Conservation (phyloP, 208 protist species). For the Trichomonas vaginalis region DNA sequence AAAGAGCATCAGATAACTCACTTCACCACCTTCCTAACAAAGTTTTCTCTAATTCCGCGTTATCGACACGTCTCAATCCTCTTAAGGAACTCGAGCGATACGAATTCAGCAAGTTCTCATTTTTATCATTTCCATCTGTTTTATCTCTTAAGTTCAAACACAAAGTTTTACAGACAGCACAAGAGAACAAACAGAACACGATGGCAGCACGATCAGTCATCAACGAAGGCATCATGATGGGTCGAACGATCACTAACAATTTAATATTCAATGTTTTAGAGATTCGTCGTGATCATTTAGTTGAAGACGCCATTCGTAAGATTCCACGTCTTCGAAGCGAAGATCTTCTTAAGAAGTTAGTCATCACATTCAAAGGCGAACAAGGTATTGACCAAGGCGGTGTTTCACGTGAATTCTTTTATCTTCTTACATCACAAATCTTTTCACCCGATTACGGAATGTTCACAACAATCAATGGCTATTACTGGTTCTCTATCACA, state of each 20-base stretch:
- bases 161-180: neutral
- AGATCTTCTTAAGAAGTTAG: conserved; percentile 59
- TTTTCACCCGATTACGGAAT: conserved; percentile 71
- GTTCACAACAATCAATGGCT: conserved; percentile 50
- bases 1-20: neutral
- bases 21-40: neutral
- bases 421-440: conserved; percentile 62
- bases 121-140: neutral
- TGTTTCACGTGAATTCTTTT: conserved; percentile 79
- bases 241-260: too few relatives aligned
- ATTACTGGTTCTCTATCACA: conserved; percentile 58
- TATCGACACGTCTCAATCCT: neutral
- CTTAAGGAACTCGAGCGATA: neutral
- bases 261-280: neutral
- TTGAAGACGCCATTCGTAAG: neutral
- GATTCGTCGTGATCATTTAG: neutral
- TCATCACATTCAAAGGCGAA: conserved; percentile 62
- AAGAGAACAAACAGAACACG: neutral
- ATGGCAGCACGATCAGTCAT: neutral
- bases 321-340: neutral
- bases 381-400: conserved; percentile 77
- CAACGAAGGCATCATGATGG: neutral
- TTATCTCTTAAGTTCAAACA: neutral
- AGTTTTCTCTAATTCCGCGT: neutral
- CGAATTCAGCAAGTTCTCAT: neutral